phyloP scores from a whole-genome alignment of 768 basidiomycete genomes.

The Boletellus emodensis region DNA sequence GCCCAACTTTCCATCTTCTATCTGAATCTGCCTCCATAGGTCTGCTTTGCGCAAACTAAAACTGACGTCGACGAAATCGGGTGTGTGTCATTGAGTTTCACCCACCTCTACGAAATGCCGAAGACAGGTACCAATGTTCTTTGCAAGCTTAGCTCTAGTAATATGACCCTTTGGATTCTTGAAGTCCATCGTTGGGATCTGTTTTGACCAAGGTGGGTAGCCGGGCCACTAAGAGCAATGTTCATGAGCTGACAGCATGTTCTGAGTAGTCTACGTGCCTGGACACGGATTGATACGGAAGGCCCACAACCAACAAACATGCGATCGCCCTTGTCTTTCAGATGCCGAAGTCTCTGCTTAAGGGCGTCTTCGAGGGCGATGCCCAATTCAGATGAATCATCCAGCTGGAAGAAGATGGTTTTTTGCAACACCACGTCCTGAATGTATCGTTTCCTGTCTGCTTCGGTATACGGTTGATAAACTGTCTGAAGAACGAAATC shows the following conservation, averaged over 20 bases:
- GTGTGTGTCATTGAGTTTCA: background rate
- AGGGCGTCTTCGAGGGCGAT: constrained; percentile 62
- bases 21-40: constrained; percentile 66
- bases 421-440: constrained; percentile 60
- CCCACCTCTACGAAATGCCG: constrained; percentile 62
- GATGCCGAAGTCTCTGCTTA: constrained; percentile 51
- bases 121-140: constrained; percentile 76
- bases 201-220: constrained; percentile 71
- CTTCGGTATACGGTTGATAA: constrained; percentile 74
- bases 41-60: constrained; percentile 46
- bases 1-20: constrained; percentile 58
- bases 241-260: background rate
- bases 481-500: constrained; percentile 67
- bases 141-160: constrained; percentile 70
- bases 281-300: constrained; percentile 74
- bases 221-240: constrained; percentile 63
- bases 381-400: constrained; percentile 53
- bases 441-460: constrained; percentile 73
- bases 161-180: constrained; percentile 74
- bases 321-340: constrained; percentile 55
- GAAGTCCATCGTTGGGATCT: constrained; percentile 81
- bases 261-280: constrained; percentile 41
- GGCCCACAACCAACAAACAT: constrained; percentile 74
- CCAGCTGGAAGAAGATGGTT: constrained; percentile 61
- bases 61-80: constrained; percentile 5